Evolutionary conservation across 164 flowering plant species (phyloP), one percentile per base, ranked within the genome.

Genomic region (Sextonia rubra): DNA sequence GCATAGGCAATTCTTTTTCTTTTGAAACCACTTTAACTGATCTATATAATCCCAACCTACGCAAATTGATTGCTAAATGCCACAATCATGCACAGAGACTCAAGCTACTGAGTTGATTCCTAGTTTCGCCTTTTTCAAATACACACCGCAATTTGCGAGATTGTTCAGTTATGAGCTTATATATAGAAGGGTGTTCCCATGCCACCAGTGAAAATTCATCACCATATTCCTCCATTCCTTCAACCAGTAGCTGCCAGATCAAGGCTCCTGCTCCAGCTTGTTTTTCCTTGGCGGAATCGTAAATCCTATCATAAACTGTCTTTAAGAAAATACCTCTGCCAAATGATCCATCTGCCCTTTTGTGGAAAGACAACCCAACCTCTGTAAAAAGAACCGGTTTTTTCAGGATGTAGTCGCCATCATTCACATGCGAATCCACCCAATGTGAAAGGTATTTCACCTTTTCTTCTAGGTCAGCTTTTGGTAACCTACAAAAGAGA

Each of bases 371-470:
- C 24, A 81, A 83, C 55, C 92, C 90, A 22, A 86, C 73, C 81
- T 88, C 92, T 0, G 88, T 86, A 64, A 88, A 85, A 6, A 86
- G 74, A 70, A 88, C 86, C 0, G 92, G 92, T 76, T 88, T 88
- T 74, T 85, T 84, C 72, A 88, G 81, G 64, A 79, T 29, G 11
- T 73, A 2, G 30, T 88, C 85, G 15, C 85, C 84, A 37, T 88
- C 92, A 29, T 56, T 74, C 37, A 87, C 80, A 72, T 88, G 92
- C 67, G 86, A 77, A 70, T 84, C 88, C 74, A 85, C 75, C 90
- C 88, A 88, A 4, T 71, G 72, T 27, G 85, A 74, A 47, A 87
- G 83, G 67, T 75, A 87, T 4, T 75, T 76, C 14, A 75, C 75
- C 32, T 86, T 85, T 47, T 72, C 85, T 44, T 81, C 80, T 70